phyloP scores from a whole-genome alignment of 108 stramenopile species.

The Parmales sp. region DNA sequence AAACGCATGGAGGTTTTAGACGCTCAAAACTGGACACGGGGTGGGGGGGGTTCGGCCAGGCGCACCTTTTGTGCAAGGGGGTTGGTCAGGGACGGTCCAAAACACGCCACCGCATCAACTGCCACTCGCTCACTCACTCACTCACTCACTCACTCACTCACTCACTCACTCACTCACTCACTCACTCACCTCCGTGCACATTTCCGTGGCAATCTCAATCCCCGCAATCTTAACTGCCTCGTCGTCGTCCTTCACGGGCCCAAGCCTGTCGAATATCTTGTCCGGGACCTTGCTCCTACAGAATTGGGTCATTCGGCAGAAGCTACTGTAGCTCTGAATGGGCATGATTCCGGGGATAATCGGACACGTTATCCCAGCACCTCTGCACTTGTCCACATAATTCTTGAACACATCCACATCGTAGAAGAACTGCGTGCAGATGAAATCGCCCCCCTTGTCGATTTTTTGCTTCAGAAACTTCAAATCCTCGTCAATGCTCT shows the following conservation, averaged over 20 bases:
- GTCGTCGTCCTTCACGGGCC: constrained; percentile 72
- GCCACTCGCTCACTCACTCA: too few species aligned
- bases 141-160: too few species aligned
- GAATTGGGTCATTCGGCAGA: constrained; percentile 67
- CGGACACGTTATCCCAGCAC: constrained; percentile 68
- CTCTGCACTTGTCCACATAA: constrained; percentile 63
- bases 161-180: too few species aligned
- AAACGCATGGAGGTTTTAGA: too few species aligned
- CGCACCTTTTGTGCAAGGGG: too few species aligned
- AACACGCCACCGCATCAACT: too few species aligned
- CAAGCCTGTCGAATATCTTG: constrained; percentile 43
- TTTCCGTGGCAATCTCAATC: constrained; percentile 68
- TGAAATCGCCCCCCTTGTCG: constrained; percentile 87
- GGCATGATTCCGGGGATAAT: constrained; percentile 92
- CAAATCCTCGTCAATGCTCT: constrained; percentile 54
- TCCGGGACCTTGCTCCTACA: constrained; percentile 64
- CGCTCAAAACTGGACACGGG: too few species aligned
- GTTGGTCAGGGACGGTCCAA: too few species aligned
- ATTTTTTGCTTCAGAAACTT: constrained; percentile 81
- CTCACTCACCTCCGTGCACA: too few species aligned
- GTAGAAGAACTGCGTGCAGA: constrained; percentile 94
- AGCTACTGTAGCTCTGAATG: constrained; percentile 73
- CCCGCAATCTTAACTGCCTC: constrained; percentile 86
- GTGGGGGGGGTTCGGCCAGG: too few species aligned
- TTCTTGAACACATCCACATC: constrained; percentile 64